A percentile compares a stretch with the other conserved stretches of the same genome.
Conservation (phyloP, 202 grass and related monocot genomes). For the Panicum virgatum region DNA sequence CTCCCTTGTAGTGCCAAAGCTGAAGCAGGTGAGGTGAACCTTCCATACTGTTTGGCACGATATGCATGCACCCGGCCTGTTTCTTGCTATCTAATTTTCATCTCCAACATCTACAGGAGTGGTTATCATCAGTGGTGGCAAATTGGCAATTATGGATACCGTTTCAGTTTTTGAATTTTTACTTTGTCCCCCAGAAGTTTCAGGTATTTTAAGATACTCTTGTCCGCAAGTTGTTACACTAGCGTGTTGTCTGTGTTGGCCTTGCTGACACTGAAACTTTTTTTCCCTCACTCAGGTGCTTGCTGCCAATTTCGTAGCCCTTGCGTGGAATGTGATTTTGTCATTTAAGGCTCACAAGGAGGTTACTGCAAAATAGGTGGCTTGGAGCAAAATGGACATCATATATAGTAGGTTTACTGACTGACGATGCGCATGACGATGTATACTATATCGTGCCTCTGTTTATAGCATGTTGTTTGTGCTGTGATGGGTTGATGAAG, state of each 20-base stretch:
- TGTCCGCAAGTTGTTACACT: conserved; percentile 21
- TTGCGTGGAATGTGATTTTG: conserved; percentile 90
- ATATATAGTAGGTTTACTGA: too few species aligned
- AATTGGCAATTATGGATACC: conserved; percentile 98
- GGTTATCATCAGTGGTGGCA: conserved; percentile 69
- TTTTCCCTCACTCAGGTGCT: conserved; percentile 73
- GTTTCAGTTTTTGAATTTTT: conserved; percentile 94
- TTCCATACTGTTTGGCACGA: background rate
- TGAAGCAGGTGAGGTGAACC: conserved; percentile 74
- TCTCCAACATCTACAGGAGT: conserved; percentile 57
- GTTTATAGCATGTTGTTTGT: too few species aligned
- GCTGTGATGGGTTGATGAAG: too few species aligned
- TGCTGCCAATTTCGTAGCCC: conserved; percentile 83
- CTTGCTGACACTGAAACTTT: background rate
- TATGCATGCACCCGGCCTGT: background rate
- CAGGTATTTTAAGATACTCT: conserved; percentile 50
- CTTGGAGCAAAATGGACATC: too few species aligned
- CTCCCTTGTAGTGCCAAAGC: conserved; percentile 78
- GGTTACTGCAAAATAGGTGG: conserved; percentile 60
- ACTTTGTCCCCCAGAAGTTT: conserved; percentile 75
- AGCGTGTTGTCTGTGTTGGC: background rate
- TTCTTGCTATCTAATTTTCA: conserved; percentile 20
- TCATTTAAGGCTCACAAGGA: conserved; percentile 93
- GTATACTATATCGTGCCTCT: too few species aligned
- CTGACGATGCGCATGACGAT: too few species aligned